Percentiles rank a stretch among this genome's conserved stretches.
Evolutionary conservation across 257 asterid genomes (phyloP).

Genomic region (Solanum infundibuliforme): DNA sequence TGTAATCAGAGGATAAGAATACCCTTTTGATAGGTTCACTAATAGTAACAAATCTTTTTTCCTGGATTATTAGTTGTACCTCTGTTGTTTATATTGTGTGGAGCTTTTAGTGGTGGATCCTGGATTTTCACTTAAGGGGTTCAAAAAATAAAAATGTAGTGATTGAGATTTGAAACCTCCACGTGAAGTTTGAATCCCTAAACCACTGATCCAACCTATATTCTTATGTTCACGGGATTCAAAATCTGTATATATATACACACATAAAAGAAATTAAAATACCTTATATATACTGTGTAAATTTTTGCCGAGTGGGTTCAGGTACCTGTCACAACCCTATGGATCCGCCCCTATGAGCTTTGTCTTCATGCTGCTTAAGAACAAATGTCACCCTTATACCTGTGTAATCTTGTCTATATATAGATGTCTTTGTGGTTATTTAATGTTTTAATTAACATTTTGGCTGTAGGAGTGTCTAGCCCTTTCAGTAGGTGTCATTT

Average conservation of each 20-base stretch:
- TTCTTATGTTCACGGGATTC: background rate
- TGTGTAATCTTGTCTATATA: background rate
- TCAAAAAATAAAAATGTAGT: too few species aligned
- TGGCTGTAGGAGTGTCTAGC: background rate
- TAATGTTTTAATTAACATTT: background rate
- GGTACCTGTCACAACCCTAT: background rate
- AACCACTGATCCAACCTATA: background rate
- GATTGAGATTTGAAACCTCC: background rate
- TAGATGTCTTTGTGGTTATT: background rate
- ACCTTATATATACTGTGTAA: background rate
- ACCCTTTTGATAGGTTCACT: background rate
- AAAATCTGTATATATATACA: too few species aligned
- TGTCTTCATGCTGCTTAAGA: background rate
- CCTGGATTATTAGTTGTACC: background rate
- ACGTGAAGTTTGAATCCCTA: background rate
- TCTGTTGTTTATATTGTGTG: background rate
- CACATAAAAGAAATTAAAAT: too few species aligned
- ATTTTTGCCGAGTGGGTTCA: background rate
- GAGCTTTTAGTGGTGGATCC: background rate
- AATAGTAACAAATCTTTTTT: background rate
- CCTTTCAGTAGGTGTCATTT: background rate
- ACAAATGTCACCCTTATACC: background rate
- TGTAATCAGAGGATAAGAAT: background rate
- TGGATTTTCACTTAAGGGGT: background rate
- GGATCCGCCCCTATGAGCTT: background rate